A percentile compares a stretch with the other conserved stretches of the same genome.
Conservation (phyloP, 1,284 basidiomycete species). For the Irpex lacteus region DNA sequence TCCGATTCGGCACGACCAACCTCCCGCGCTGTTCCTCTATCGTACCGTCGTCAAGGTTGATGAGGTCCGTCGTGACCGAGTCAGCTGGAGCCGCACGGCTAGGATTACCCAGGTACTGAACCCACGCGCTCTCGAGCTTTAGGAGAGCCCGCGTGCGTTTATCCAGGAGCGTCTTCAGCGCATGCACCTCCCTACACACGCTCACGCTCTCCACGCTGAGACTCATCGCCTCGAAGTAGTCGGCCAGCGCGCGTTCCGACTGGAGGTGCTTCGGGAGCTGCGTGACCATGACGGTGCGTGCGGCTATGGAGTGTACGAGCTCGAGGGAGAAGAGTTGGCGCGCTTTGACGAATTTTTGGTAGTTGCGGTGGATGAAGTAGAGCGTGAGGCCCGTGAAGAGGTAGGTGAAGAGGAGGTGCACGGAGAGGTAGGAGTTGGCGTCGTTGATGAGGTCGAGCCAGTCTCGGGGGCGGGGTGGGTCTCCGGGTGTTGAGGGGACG, state of each 20-base stretch:
- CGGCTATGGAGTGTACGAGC: conserved; percentile 90
- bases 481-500: conserved; percentile 8
- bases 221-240: conserved; percentile 89
- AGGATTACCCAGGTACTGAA: conserved; percentile 92
- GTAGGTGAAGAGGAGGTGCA: conserved; percentile 93
- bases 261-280: conserved; percentile 81
- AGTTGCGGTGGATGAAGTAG: conserved; percentile 86
- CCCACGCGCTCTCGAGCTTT: conserved; percentile 83
- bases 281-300: conserved; percentile 89
- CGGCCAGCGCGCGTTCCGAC: conserved; percentile 82
- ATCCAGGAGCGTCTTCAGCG: conserved; percentile 73
- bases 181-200: conserved; percentile 82
- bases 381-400: conserved; percentile 87
- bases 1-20: conserved; percentile 72
- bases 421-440: conserved; percentile 80
- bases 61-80: conserved; percentile 41
- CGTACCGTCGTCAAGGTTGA: conserved; percentile 49
- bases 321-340: conserved; percentile 93
- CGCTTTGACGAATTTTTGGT: conserved; percentile 85
- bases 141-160: conserved; percentile 76
- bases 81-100: conserved; percentile 67
- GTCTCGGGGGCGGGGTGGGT: conserved; percentile 41
- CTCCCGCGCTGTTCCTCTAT: conserved; percentile 48
- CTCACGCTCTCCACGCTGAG: conserved; percentile 86
- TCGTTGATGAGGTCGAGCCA: conserved; percentile 87